phyloP scores from a whole-genome alignment of 2,329 filamentous ascomycete species.

The Fusarium secorum region DNA sequence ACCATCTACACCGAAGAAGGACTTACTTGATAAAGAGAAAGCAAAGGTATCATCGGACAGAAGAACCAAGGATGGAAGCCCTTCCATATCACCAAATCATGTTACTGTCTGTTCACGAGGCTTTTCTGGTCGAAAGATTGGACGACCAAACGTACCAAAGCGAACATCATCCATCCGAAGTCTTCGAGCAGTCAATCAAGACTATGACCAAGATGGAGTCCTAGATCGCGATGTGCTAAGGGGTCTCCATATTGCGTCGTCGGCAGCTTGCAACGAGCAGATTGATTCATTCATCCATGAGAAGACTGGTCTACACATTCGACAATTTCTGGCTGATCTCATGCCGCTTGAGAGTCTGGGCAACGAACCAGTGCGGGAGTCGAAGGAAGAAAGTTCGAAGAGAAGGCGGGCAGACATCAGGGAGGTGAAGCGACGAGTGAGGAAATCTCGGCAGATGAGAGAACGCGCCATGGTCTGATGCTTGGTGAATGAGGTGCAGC shows the following conservation, averaged over 20 bases:
- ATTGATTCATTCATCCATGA: constrained; percentile 61
- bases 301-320: constrained; percentile 61
- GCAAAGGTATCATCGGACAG: not conserved
- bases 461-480: constrained; percentile 8
- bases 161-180: constrained; percentile 48
- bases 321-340: constrained; percentile 63
- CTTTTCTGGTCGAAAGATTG: constrained; percentile 35
- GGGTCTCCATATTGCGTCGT: constrained; percentile 63
- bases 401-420: constrained; percentile 46
- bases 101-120: constrained; percentile 42
- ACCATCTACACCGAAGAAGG: not conserved
- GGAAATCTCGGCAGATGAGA: constrained; percentile 45
- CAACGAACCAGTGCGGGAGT: constrained; percentile 40
- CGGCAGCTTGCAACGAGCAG: constrained; percentile 63
- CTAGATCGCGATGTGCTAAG: constrained; percentile 61
- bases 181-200: constrained; percentile 32
- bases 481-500: not conserved
- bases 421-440: constrained; percentile 48
- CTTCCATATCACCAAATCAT: constrained; percentile 30
- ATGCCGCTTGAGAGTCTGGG: constrained; percentile 59
- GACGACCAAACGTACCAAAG: constrained; percentile 47
- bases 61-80: not conserved
- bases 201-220: constrained; percentile 51
- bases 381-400: constrained; percentile 39
- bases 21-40: not conserved